A percentile compares a stretch with the other conserved stretches of the same genome.
Conservation (phyloP, 495 filamentous ascomycete genomes). For the Hypoxylon rickii region DNA sequence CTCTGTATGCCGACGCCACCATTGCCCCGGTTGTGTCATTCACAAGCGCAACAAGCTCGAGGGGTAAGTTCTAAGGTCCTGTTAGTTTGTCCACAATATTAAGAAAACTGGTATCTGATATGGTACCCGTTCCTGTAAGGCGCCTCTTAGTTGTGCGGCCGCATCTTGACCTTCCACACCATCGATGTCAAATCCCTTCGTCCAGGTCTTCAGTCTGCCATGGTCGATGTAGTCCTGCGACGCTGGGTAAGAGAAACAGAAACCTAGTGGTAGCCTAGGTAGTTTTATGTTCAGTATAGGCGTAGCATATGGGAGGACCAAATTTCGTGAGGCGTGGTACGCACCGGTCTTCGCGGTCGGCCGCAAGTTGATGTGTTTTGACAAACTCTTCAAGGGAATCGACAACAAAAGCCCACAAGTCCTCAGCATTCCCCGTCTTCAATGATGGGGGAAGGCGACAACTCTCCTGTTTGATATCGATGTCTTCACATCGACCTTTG, state of each 20-base stretch:
- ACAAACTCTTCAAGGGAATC: slow-evolving; percentile 97
- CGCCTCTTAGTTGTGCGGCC: slow-evolving; percentile 89
- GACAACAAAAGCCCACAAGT: slow-evolving; percentile 97
- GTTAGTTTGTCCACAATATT: slow-evolving; percentile 32
- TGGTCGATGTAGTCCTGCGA: slow-evolving; percentile 97
- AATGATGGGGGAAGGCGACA: slow-evolving; percentile 96
- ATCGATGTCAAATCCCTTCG: slow-evolving; percentile 97
- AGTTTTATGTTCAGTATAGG: no score
- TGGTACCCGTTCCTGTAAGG: slow-evolving; percentile 78
- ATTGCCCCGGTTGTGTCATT: slow-evolving; percentile 99
- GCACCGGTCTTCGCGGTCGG: slow-evolving; percentile 64
- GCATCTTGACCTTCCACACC: slow-evolving; percentile 96
- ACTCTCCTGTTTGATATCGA: slow-evolving; percentile 98
- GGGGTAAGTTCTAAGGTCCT: slow-evolving; percentile 69
- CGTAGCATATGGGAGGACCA: no score
- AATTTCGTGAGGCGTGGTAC: no score
- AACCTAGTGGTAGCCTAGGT: slow-evolving; percentile 93
- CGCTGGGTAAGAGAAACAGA: slow-evolving; percentile 98
- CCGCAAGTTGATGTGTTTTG: slow-evolving; percentile 78
- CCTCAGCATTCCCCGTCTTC: slow-evolving; percentile 85
- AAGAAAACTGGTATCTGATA: no score
- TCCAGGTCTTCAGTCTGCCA: slow-evolving; percentile 95
- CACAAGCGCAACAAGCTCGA: slow-evolving; percentile 90
- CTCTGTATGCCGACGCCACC: slow-evolving; percentile 97
- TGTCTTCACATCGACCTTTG: slow-evolving; percentile 84